Evolutionary conservation across 1,284 basidiomycete genomes (phyloP), one percentile per base, ranked within the genome.

Genomic region (Peniophora sp.): DNA sequence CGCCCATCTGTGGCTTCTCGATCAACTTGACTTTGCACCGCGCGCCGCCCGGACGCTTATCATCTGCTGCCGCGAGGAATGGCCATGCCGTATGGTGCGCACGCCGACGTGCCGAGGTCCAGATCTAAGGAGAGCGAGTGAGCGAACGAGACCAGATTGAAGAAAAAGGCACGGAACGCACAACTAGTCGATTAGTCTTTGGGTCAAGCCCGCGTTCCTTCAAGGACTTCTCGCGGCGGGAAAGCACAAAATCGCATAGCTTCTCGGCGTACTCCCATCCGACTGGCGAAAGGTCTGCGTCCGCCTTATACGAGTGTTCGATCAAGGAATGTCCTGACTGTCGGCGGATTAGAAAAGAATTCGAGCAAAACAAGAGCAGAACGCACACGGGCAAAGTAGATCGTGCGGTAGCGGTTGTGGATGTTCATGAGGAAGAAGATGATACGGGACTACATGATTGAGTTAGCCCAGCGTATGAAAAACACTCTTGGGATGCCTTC

Each of bases 401-500:
- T 96, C 42, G 87, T 94, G 18, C 95, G 79, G 59, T 86, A 88
- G 47, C 79, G 76, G 62, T 96, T 96, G 72, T 99, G 95, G 50
- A 96, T 97, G 65, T 97, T 98, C 96, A 97, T 97, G 53, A 97
- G 77, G 78, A 95, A 97, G 72, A 96, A 97, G 3, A 96, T 88
- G 52, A 96, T 91, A 55, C 95, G 77, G 2, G 92, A 93, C 82
- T 98, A 47, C 9, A 34, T 35, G 42, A 43, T 51, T 55, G 15
- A 55, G n/a, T n/a, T n/a, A n/a, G n/a, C 36, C 44, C 36, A 51
- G 32, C 35, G 46, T 48, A 10, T n/a, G 18, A 11, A 42, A 8
- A 35, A 52, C n/a, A n/a, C n/a, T n/a, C n/a, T n/a, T n/a, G n/a
- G n/a, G n/a, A n/a, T n/a, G n/a, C n/a, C 54, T 71, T 47, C 56